Evolutionary conservation across 2,329 filamentous ascomycete genomes (phyloP), one percentile per base, ranked within the genome.

Genomic region (Allantophomopsis cytisporea): DNA sequence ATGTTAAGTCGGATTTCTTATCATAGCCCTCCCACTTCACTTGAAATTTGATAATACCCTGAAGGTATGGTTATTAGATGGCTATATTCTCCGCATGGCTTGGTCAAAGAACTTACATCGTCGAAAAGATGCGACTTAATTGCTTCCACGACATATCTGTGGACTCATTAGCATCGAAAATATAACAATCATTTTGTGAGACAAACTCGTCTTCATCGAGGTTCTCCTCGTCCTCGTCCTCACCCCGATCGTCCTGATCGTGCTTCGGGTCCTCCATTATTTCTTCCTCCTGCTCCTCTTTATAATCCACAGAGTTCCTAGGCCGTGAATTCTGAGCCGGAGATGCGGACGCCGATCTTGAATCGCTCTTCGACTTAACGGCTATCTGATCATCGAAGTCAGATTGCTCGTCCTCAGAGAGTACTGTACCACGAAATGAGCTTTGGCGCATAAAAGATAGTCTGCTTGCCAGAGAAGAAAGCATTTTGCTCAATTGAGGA

Each of bases 21-120:
- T 83, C 73, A 45, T 80, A 91, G 3, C 83, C 83, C 46, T 83
- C 74, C 84, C 84, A 91, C 51, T 89, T 87, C 30, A 91, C 81
- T 38, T 80, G 68, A 52, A 81, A 87, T 36, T 68, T 66, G 1
- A 77, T 51, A 4, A 56, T 54, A 15, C 71, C 71, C 49, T 48
- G 40, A 36, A 23, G 32, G 23, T 14, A 3, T 15, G 13, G 36
- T 14, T 14, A 17, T 34, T 15, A 17, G n/a, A 45, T 44, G 43
- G 46, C 37, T 38, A 31, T 17, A 17, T 18, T 31, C 12, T 15
- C 39, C n/a, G 18, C 13, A 31, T 20, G 31, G 7, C 21, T 13
- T 35, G 18, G 15, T n/a, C 17, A 18, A 39, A 15, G 31, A 12
- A 52, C 65, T 43, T 55, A 76, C 74, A 38, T 71, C 62, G 31